These are phyloP conservation scores for Penicillium roqueforti DNA, from an alignment of 495 filamentous ascomycete species.

Conservation along the genomic window DNA sequence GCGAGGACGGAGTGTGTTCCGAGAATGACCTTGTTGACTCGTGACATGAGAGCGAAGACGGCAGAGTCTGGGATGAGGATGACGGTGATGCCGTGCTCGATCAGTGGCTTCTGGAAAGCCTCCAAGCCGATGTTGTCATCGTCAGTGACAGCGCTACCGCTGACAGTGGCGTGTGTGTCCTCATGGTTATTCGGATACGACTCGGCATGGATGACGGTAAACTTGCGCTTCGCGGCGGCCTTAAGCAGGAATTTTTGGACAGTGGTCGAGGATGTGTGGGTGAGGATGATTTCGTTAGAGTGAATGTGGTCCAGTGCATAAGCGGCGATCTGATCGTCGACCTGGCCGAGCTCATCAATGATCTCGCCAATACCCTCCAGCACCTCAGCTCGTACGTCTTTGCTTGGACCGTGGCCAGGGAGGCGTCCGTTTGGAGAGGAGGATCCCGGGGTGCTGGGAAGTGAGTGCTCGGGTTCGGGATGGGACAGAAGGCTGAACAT, in stretches of 20 bases:
- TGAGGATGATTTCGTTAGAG: conserved; percentile 83
- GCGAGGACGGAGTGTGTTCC: conserved; percentile 80
- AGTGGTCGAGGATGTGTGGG: conserved; percentile 71
- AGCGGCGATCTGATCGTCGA: conserved; percentile 81
- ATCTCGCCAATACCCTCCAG: conserved; percentile 86
- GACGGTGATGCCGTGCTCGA: conserved; percentile 69
- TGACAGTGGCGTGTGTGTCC: conserved; percentile 55
- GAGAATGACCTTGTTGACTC: conserved; percentile 90
- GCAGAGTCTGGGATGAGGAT: conserved; percentile 79
- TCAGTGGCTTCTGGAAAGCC: conserved; percentile 70
- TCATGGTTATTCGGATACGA: conserved; percentile 65
- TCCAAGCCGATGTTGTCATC: conserved; percentile 49
- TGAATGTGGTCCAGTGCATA: conserved; percentile 88
- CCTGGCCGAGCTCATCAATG: conserved; percentile 82
- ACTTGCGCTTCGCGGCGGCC: conserved; percentile 78
- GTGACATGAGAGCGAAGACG: conserved; percentile 86
- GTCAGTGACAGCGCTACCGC: conserved; percentile 42
- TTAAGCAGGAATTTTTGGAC: conserved; percentile 83
- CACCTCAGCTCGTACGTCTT: conserved; percentile 80
- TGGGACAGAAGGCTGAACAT: conserved; percentile 83
- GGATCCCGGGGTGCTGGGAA: conserved; percentile 44
- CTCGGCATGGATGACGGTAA: conserved; percentile 79
- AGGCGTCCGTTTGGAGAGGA: conserved; percentile 41
- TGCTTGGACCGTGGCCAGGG: conserved; percentile 27
- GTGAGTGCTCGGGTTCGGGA: conserved; percentile 43